Evolutionary conservation across 371 early-diverging fungal species (phyloP), one percentile per base, ranked within the genome.

Genomic region (Globomyces sp.): DNA sequence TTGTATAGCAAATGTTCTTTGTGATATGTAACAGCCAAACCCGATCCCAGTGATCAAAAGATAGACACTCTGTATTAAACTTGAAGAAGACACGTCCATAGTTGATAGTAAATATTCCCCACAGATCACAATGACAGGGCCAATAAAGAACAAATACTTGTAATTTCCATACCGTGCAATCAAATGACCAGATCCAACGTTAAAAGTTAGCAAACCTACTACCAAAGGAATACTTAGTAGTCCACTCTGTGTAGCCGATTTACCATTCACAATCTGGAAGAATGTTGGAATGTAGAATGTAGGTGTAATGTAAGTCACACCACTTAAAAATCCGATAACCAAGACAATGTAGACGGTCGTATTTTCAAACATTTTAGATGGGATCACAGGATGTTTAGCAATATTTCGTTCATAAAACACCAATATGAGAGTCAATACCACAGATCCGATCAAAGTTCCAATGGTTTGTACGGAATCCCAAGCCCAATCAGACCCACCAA

Each of bases 151-250:
- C 63, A 82, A 80, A n/a, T 73, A 71, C 9, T 73, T 72, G 74
- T 83, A 85, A 53, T 70, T 64, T 4, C 86, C 86, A 34, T 73
- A 70, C 39, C 76, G 73, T 55, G 80, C 68, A 46, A 85, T 78
- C 55, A 85, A 48, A 46, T 80, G 65, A 13, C 90, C 90, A 4
- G 81, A 76, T 9, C 68, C 11, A 52, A 89, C 79, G 39, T 80
- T 75, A 40, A 80, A 66, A 9, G 82, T 1, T 51, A 85, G 80
- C 51, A 84, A 77, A 36, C 84, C 80, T 11, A 83, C 13, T 50
- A 90, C 79, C 48, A 89, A 65, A 2, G 91, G 89, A 48, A 92
- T 76, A 66, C 85, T 64, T 44, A 85, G 78, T 55, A 90, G 69
- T 24, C 91, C 91, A 8, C 89, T 80, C 44, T 65, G 43, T 3